phyloP scores from a whole-genome alignment of 805 yeast genomes.

The Candida railenensis region DNA sequence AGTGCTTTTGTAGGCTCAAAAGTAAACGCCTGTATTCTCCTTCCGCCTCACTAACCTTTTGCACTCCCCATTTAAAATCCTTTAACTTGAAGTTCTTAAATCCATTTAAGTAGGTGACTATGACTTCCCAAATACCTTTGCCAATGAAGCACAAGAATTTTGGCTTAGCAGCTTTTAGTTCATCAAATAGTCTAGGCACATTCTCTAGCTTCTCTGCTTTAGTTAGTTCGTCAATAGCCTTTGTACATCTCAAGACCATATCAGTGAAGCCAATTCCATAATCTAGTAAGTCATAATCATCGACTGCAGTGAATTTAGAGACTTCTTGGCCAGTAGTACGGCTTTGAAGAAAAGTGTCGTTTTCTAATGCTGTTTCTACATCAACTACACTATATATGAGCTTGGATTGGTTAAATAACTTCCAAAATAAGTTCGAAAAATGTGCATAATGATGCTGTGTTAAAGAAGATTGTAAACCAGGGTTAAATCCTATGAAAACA shows the following conservation, averaged over 20 bases:
- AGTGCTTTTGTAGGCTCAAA: constrained; percentile 10
- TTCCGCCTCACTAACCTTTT: constrained; percentile 12
- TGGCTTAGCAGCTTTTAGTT: constrained; percentile 40
- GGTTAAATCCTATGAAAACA: constrained; percentile 71
- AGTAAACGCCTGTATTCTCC: not conserved
- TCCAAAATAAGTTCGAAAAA: constrained; percentile 67
- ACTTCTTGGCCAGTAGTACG: not conserved
- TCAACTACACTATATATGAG: constrained; percentile 27
- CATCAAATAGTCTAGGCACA: constrained; percentile 50
- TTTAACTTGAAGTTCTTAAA: constrained; percentile 17
- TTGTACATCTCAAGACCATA: constrained; percentile 62
- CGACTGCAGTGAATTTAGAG: constrained; percentile 16
- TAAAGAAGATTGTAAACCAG: constrained; percentile 61
- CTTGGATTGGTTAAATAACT: constrained; percentile 52
- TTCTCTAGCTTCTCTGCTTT: constrained; percentile 51
- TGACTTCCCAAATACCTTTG: constrained; percentile 70
- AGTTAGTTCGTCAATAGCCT: constrained; percentile 53
- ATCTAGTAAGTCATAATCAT: constrained; percentile 43
- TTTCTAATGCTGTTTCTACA: not conserved
- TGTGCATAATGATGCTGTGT: constrained; percentile 75
- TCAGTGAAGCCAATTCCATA: constrained; percentile 70
- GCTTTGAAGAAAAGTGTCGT: not conserved
- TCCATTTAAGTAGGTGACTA: constrained; percentile 34
- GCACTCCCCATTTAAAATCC: constrained; percentile 55
- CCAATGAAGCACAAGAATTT: constrained; percentile 60